These are phyloP conservation scores for Luffa aegyptiaca DNA, from an alignment of 306 rosid species.

Conservation along the genomic window DNA sequence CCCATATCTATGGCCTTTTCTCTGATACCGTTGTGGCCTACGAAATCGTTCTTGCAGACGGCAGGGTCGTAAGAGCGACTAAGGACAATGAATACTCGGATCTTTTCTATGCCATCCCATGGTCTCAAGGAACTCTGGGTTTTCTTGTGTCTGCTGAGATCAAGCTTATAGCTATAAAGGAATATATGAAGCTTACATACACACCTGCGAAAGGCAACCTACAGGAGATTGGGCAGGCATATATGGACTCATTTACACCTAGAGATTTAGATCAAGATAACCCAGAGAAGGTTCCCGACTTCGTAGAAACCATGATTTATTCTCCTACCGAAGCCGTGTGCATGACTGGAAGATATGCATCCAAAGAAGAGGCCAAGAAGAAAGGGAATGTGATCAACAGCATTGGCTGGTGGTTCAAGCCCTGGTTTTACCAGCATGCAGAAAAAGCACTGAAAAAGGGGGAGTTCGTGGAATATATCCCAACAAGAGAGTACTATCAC, in stretches of 20 bases:
- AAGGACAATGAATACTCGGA: slow-evolving; percentile 81
- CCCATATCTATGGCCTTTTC: slow-evolving; percentile 84
- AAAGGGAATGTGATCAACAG: slow-evolving; percentile 77
- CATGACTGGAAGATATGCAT: slow-evolving; percentile 86
- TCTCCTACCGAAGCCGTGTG: slow-evolving; percentile 59
- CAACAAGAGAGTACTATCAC: slow-evolving; percentile 89
- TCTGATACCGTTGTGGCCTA: slow-evolving; percentile 88
- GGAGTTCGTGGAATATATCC: slow-evolving; percentile 81
- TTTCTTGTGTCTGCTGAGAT: slow-evolving; percentile 94
- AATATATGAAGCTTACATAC: slow-evolving; percentile 86
- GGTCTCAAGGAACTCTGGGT: slow-evolving; percentile 98
- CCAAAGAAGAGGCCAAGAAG: slow-evolving; percentile 85
- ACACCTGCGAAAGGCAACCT: slow-evolving; percentile 68
- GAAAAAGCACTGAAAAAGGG: slow-evolving; percentile 76
- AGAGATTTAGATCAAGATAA: slow-evolving; percentile 88
- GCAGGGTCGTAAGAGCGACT: slow-evolving; percentile 85
- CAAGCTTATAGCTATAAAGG: slow-evolving; percentile 73
- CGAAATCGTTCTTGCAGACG: slow-evolving; percentile 85
- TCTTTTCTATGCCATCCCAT: slow-evolving; percentile 75
- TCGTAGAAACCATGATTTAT: slow-evolving; percentile 89
- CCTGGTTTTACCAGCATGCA: slow-evolving; percentile 97
- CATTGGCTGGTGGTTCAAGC: slow-evolving; percentile 94
- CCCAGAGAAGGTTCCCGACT: slow-evolving; percentile 80
- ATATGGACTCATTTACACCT: slow-evolving; percentile 74
- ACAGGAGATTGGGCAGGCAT: slow-evolving; percentile 70